Evolutionary conservation across 2,329 filamentous ascomycete species (phyloP).

Genomic region (Fusarium cyanostomum): DNA sequence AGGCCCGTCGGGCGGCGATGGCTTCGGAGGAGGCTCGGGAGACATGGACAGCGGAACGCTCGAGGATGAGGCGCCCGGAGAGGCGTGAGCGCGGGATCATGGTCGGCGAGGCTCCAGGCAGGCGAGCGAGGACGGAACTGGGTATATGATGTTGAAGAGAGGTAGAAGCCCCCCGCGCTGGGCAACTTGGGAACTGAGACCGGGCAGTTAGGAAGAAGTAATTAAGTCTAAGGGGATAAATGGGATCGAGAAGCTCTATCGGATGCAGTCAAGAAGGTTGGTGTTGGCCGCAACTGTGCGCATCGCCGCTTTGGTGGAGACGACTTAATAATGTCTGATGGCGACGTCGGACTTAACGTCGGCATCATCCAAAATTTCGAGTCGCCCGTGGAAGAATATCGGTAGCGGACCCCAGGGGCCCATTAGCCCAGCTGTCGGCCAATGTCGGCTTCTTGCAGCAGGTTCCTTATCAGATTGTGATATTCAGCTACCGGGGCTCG

Average conservation of each 20-base stretch:
- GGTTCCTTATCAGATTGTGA: slow-evolving; percentile 34
- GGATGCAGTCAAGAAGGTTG: slow-evolving; percentile 16
- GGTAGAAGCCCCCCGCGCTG: slow-evolving; percentile 41
- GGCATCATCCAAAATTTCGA: slow-evolving; percentile 46
- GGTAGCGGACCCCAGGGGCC: slow-evolving; percentile 21
- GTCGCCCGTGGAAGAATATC: slow-evolving; percentile 44
- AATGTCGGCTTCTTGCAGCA: slow-evolving; percentile 18
- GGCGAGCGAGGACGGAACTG: slow-evolving; percentile 30
- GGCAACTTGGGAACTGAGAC: slow-evolving; percentile 25
- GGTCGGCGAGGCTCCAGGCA: slow-evolving; percentile 22
- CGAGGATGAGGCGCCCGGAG: slow-evolving; percentile 52
- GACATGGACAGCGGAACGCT: slow-evolving; percentile 46
- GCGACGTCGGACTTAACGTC: slow-evolving; percentile 44
- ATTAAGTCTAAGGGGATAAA: slow-evolving; percentile 14
- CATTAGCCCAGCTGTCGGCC: slow-evolving; percentile 13
- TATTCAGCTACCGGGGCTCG: slow-evolving; percentile 34
- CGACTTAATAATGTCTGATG: slow-evolving; percentile 46
- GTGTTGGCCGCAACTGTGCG: slow-evolving; percentile 42
- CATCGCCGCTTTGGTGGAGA: slow-evolving; percentile 47
- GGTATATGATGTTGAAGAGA: slow-evolving; percentile 3
- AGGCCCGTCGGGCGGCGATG: slow-evolving; percentile 41
- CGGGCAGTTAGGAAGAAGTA: slow-evolving; percentile 26
- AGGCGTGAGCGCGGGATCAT: slow-evolving; percentile 56
- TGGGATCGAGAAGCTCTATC: slow-evolving; percentile 16
- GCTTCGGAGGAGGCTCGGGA: slow-evolving; percentile 39